Evolutionary conservation across 2,329 filamentous ascomycete species (phyloP).

Genomic region (Clathrospora elynae): DNA sequence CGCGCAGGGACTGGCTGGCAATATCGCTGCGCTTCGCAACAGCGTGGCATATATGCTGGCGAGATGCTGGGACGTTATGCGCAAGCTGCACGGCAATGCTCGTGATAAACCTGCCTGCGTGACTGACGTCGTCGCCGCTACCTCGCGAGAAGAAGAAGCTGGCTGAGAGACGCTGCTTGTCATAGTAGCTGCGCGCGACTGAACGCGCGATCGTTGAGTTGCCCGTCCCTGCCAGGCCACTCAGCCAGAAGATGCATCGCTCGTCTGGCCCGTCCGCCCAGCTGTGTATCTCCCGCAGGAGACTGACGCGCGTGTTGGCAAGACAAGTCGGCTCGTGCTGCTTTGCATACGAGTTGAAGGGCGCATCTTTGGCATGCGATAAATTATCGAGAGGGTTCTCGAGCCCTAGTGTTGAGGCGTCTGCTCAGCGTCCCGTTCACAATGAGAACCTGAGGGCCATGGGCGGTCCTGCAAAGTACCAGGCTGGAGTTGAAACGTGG

Average conservation of each 20-base stretch:
- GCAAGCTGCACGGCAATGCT: slow-evolving; percentile 22
- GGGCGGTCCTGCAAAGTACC: slow-evolving; percentile 1
- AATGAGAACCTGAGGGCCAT: neutral
- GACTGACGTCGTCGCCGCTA: slow-evolving; percentile 14
- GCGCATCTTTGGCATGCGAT: slow-evolving; percentile 17
- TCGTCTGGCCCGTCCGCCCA: slow-evolving; percentile 24
- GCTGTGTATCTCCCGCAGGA: slow-evolving; percentile 29
- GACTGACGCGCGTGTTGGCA: slow-evolving; percentile 25
- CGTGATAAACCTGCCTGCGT: slow-evolving; percentile 18
- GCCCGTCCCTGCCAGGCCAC: slow-evolving; percentile 39
- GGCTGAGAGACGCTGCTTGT: slow-evolving; percentile 11
- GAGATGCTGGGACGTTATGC: slow-evolving; percentile 2
- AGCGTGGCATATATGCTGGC: slow-evolving; percentile 12
- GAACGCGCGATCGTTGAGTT: slow-evolving; percentile 42
- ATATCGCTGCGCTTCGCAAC: slow-evolving; percentile 14
- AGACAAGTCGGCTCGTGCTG: slow-evolving; percentile 31
- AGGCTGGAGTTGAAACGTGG: too few species aligned
- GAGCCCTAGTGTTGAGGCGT: slow-evolving; percentile 1
- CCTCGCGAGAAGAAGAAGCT: slow-evolving; percentile 30
- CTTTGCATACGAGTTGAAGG: slow-evolving; percentile 28
- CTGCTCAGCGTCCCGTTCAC: neutral
- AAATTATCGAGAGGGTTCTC: slow-evolving; percentile 4
- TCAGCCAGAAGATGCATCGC: slow-evolving; percentile 38
- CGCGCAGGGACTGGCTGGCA: slow-evolving; percentile 13
- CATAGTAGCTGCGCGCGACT: slow-evolving; percentile 23